A percentile compares a stretch with the other conserved stretches of the same genome.
Conservation (phyloP, 2,329 filamentous ascomycete genomes). For the Sporothrix euskadiensis region DNA sequence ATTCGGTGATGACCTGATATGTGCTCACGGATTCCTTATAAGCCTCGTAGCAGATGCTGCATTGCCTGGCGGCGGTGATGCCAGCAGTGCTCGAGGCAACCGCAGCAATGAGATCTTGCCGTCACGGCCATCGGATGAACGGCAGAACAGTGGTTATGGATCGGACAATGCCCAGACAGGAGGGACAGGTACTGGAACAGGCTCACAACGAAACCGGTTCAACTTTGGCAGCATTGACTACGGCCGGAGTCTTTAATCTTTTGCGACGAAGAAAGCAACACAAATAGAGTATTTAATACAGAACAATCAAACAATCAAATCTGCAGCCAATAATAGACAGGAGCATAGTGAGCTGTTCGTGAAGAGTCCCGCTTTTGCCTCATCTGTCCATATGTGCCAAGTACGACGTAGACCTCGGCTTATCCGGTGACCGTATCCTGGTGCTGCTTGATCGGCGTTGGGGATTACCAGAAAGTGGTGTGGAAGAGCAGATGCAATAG, state of each 20-base stretch:
- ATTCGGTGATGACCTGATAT: not conserved
- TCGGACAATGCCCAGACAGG: not conserved
- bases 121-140: slow-evolving; percentile 5
- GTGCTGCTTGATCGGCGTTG: slow-evolving; percentile 7
- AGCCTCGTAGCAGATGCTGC: not conserved
- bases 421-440: not conserved
- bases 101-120: not conserved
- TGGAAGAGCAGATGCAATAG: not conserved
- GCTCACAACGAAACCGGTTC: not conserved
- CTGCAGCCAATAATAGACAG: slow-evolving; percentile 28
- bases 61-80: not conserved
- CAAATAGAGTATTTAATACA: too few species aligned
- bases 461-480: not conserved
- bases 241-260: slow-evolving; percentile 23
- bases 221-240: slow-evolving; percentile 24
- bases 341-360: too few species aligned
- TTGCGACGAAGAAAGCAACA: too few species aligned
- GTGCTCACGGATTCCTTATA: not conserved
- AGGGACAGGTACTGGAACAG: not conserved
- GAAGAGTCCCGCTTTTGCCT: too few species aligned
- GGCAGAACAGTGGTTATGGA: not conserved
- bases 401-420: not conserved
- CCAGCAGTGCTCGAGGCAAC: not conserved
- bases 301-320: too few species aligned
- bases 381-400: too few species aligned